A percentile compares a stretch with the other conserved stretches of the same genome.
phyloP scores from a whole-genome alignment of 805 yeast genomes.

The Danielia oregonensis region DNA sequence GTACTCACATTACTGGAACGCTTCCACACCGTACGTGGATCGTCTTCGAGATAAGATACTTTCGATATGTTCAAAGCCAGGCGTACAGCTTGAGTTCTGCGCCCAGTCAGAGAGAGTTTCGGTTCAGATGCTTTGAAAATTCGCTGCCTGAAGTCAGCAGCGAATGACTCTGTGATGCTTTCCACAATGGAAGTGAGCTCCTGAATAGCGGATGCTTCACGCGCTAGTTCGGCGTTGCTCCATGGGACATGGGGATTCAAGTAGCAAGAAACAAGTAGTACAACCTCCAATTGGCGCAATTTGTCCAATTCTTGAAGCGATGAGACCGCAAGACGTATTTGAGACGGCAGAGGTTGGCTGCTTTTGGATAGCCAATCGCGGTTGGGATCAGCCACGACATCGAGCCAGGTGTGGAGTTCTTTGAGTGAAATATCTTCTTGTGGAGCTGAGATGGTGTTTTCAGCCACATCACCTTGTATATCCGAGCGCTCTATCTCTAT shows the following conservation, averaged over 20 bases:
- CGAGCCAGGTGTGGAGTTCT: too few species aligned
- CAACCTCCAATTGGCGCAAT: background rate
- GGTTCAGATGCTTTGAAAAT: slow-evolving; percentile 4
- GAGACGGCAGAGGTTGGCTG: too few species aligned
- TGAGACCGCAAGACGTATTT: too few species aligned
- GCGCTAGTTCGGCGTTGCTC: slow-evolving; percentile 12
- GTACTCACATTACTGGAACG: slow-evolving; percentile 17
- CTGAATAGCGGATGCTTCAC: slow-evolving; percentile 1
- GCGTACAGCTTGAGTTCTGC: slow-evolving; percentile 1
- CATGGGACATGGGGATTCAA: slow-evolving; percentile 30
- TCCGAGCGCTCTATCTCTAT: too few species aligned
- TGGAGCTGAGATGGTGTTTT: too few species aligned
- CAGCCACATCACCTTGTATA: too few species aligned
- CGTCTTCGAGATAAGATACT: slow-evolving; percentile 16
- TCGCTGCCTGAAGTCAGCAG: slow-evolving; percentile 1
- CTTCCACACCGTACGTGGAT: slow-evolving; percentile 26
- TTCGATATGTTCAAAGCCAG: background rate
- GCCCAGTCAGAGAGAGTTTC: slow-evolving; percentile 4
- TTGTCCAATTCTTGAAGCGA: too few species aligned
- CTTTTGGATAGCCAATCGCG: too few species aligned
- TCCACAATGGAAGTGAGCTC: background rate
- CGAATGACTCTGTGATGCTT: too few species aligned
- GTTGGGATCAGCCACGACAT: too few species aligned
- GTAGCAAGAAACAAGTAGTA: slow-evolving; percentile 15
- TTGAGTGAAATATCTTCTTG: too few species aligned